These are phyloP conservation scores for Desmodesmus armatus DNA, from an alignment of 139 green algal species.

Conservation along the genomic window DNA sequence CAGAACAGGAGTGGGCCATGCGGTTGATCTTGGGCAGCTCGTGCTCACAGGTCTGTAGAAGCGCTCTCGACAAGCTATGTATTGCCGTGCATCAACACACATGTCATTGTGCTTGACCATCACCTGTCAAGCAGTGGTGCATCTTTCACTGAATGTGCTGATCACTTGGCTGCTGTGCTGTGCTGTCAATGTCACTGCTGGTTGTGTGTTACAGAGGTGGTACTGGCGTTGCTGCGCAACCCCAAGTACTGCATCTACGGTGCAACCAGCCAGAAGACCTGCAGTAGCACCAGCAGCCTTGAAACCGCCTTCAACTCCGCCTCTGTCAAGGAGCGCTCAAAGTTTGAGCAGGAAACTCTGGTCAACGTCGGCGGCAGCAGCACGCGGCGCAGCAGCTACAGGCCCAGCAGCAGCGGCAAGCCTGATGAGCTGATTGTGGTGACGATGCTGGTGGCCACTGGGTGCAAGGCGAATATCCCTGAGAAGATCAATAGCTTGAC, in stretches of 20 bases:
- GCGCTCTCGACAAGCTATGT: no score
- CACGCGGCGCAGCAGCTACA: not conserved
- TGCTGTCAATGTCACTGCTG: not conserved
- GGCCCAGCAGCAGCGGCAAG: not conserved
- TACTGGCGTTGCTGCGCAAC: slow-evolving; percentile 91
- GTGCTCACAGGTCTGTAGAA: no score
- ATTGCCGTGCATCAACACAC: no score
- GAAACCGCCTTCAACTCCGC: slow-evolving; percentile 85
- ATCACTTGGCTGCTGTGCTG: not conserved
- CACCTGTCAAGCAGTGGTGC: no score
- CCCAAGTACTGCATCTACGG: slow-evolving; percentile 91
- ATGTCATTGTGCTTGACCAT: no score
- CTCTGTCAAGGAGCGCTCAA: slow-evolving; percentile 75
- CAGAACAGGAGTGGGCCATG: not conserved
- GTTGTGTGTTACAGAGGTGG: slow-evolving; percentile 77
- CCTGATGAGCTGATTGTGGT: slow-evolving; percentile 88
- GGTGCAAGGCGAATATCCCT: slow-evolving; percentile 74
- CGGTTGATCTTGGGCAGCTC: no score
- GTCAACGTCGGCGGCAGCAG: slow-evolving; percentile 75
- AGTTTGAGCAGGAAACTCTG: slow-evolving; percentile 92
- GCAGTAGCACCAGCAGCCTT: not conserved
- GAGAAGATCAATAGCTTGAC: slow-evolving; percentile 55
- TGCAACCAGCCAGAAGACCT: slow-evolving; percentile 4
- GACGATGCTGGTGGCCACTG: slow-evolving; percentile 84
- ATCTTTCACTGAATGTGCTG: no score